A percentile compares a stretch with the other conserved stretches of the same genome.
These are phyloP conservation scores for Colletotrichum limetticola DNA, from an alignment of 2,329 filamentous ascomycete species.

Conservation along the genomic window DNA sequence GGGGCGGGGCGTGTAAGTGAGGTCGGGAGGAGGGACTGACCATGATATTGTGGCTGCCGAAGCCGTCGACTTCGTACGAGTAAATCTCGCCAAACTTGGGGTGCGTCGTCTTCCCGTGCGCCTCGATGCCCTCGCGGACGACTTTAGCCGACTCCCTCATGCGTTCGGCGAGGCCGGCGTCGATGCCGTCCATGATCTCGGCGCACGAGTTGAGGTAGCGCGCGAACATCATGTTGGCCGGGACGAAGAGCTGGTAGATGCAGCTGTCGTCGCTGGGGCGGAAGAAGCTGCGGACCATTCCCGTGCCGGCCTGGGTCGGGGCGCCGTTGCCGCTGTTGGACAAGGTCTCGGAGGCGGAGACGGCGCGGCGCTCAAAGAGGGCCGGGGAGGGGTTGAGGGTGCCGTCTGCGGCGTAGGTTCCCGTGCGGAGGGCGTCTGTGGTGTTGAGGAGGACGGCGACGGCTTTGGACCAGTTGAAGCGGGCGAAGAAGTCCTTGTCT, in stretches of 20 bases:
- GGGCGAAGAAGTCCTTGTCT: conserved; percentile 79
- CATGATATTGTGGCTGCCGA: conserved; percentile 69
- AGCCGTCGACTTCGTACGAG: conserved; percentile 77
- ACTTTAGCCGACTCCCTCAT: conserved; percentile 67
- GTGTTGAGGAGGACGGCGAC: conserved; percentile 76
- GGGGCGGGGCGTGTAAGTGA: too few species aligned
- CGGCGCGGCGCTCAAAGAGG: conserved; percentile 80
- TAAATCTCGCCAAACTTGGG: conserved; percentile 73
- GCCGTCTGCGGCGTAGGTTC: conserved; percentile 76
- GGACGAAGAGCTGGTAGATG: conserved; percentile 87
- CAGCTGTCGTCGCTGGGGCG: conserved; percentile 90
- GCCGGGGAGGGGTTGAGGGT: conserved; percentile 71
- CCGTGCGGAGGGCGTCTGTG: conserved; percentile 75
- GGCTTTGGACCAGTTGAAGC: conserved; percentile 77
- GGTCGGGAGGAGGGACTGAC: conserved; percentile 40
- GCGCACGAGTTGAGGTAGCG: conserved; percentile 66
- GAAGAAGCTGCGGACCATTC: conserved; percentile 88
- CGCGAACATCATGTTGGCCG: conserved; percentile 87
- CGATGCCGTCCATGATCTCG: conserved; percentile 56
- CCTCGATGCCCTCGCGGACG: conserved; percentile 74
- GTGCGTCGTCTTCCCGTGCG: conserved; percentile 74
- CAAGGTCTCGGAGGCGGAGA: conserved; percentile 82
- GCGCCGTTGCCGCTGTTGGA: conserved; percentile 81
- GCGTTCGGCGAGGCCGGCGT: conserved; percentile 61
- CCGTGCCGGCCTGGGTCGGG: conserved; percentile 81